These are phyloP conservation scores for Steccherinum ochraceum DNA, from an alignment of 768 basidiomycete genomes.

Conservation along the genomic window DNA sequence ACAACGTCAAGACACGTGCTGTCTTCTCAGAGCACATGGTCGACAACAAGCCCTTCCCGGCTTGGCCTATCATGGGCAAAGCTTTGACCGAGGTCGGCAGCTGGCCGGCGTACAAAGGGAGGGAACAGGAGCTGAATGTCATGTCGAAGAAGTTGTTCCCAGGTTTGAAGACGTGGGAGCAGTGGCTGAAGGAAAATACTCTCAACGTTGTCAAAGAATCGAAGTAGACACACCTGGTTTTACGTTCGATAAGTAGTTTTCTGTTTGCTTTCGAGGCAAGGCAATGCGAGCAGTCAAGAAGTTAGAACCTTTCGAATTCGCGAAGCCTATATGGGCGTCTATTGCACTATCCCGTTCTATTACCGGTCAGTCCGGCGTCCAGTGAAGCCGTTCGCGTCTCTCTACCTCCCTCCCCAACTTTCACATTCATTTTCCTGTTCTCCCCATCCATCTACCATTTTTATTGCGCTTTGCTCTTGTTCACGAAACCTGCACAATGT, in stretches of 20 bases:
- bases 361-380: too few relatives aligned
- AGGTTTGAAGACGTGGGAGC: constrained; percentile 3
- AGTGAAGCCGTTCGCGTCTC: background rate
- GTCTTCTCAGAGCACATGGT: constrained; percentile 1
- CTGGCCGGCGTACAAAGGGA: constrained; percentile 4
- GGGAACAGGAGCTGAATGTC: background rate
- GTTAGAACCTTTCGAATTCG: too few relatives aligned
- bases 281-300: too few relatives aligned
- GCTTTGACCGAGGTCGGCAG: constrained; percentile 1
- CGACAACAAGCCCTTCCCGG: constrained; percentile 1
- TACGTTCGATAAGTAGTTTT: too few relatives aligned
- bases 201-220: background rate
- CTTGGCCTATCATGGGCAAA: background rate
- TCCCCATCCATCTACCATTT: background rate
- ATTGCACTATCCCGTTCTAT: background rate
- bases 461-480: background rate
- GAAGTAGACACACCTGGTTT: background rate
- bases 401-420: background rate
- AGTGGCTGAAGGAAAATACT: background rate
- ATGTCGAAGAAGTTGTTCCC: constrained; percentile 1
- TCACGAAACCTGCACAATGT: background rate
- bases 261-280: too few relatives aligned
- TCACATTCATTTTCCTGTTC: background rate
- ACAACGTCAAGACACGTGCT: background rate
- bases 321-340: background rate